Evolutionary conservation across 495 filamentous ascomycete species (phyloP).

Genomic region (Aspergillus sclerotioniger): DNA sequence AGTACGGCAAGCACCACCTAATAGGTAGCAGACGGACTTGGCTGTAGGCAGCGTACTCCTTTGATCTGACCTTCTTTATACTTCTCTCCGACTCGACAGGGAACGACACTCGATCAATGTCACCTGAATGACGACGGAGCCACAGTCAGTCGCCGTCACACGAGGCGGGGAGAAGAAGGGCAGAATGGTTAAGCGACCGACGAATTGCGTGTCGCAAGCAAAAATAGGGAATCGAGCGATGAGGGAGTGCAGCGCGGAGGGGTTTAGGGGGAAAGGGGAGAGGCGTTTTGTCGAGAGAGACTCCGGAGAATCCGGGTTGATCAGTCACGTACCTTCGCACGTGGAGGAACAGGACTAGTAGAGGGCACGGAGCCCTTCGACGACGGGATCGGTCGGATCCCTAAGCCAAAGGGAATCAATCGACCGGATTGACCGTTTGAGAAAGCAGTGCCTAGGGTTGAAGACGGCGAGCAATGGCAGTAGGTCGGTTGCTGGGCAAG

Average conservation of each 20-base stretch:
- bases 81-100: not conserved
- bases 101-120: not conserved
- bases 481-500: not conserved
- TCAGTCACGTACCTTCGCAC: conserved; percentile 21
- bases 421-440: not conserved
- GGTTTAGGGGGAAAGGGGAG: conserved; percentile 4
- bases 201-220: not conserved
- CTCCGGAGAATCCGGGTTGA: conserved; percentile 16
- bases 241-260: not conserved
- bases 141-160: conserved; percentile 10
- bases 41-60: not conserved
- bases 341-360: conserved; percentile 14
- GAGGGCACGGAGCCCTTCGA: conserved; percentile 17
- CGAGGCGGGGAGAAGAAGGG: not conserved
- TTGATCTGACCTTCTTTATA: not conserved
- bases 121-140: conserved; percentile 4
- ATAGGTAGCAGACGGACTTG: not conserved
- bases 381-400: not conserved
- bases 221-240: not conserved
- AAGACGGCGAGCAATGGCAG: not conserved
- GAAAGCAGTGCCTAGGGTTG: not conserved
- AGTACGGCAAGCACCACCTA: conserved; percentile 4
- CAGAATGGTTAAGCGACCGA: not conserved
- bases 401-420: not conserved
- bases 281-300: not conserved